Conservation (phyloP, 768 basidiomycete species). For the Chiua virens region DNA sequence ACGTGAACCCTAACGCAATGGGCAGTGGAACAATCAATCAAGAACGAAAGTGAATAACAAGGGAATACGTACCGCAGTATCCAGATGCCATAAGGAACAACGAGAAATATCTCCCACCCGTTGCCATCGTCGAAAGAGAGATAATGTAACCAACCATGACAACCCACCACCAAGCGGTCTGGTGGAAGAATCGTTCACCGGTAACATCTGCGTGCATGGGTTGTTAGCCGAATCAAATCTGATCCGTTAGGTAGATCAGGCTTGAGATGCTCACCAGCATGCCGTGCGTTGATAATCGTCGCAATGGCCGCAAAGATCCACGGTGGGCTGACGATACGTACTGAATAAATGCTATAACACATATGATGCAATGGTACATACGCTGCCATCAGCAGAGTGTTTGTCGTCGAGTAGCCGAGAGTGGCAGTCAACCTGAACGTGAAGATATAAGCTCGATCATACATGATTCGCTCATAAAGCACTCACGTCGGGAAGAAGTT, state of each 20-base stretch:
- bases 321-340: slow-evolving; percentile 46
- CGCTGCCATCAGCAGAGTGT: slow-evolving; percentile 60
- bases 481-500: slow-evolving; percentile 58
- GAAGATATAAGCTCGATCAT: neutral
- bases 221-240: neutral
- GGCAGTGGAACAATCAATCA: neutral
- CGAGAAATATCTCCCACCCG: slow-evolving; percentile 57
- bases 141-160: slow-evolving; percentile 63
- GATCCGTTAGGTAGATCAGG: neutral
- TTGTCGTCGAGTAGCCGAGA: slow-evolving; percentile 60
- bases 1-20: slow-evolving; percentile 33
- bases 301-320: slow-evolving; percentile 55
- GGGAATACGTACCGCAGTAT: slow-evolving; percentile 36
- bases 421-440: slow-evolving; percentile 51
- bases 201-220: slow-evolving; percentile 42
- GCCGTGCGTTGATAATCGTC: slow-evolving; percentile 55
- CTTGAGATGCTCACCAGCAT: slow-evolving; percentile 40
- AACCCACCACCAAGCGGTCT: slow-evolving; percentile 56
- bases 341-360: neutral
- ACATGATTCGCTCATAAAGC: neutral
- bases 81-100: slow-evolving; percentile 66
- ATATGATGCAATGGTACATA: slow-evolving; percentile 29
- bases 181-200: slow-evolving; percentile 67
- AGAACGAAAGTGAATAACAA: neutral
- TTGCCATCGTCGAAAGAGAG: slow-evolving; percentile 50